These are phyloP conservation scores for Candida incommunis DNA, from an alignment of 805 yeast species.

Conservation along the genomic window DNA sequence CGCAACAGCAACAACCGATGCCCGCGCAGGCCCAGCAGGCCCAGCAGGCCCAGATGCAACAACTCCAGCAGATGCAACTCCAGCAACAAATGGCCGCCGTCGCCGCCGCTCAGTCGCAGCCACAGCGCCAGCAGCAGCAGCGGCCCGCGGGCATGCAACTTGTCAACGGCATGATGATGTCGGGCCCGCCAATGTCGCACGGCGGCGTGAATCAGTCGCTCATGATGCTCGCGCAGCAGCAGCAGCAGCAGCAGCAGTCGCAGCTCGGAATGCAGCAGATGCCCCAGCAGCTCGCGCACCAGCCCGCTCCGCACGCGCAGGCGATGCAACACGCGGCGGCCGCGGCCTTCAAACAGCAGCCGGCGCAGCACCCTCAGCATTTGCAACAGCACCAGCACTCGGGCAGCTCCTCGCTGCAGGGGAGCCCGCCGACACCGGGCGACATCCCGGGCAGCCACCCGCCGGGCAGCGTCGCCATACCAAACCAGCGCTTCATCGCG, in stretches of 20 bases:
- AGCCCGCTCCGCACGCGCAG: too few relatives aligned
- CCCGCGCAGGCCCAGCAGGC: slow-evolving; percentile 3
- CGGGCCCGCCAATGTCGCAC: background rate
- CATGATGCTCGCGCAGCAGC: background rate
- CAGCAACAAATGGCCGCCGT: background rate
- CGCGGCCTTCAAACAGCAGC: too few relatives aligned
- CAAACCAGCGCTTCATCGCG: background rate
- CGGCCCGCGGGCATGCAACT: background rate
- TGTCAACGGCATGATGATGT: background rate
- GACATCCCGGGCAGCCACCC: background rate
- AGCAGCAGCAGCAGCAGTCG: too few relatives aligned
- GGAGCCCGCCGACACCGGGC: too few relatives aligned
- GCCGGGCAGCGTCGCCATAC: background rate
- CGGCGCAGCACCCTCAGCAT: too few relatives aligned
- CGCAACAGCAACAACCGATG: background rate
- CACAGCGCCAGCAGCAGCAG: background rate
- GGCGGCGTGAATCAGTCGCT: background rate
- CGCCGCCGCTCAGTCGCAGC: background rate
- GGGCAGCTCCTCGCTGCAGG: too few relatives aligned
- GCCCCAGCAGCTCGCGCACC: too few relatives aligned
- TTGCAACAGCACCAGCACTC: too few relatives aligned
- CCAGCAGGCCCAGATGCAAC: slow-evolving; percentile 4
- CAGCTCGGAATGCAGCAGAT: too few relatives aligned
- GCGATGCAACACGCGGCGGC: too few relatives aligned
- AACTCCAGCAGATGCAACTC: too few relatives aligned